Evolutionary conservation across 208 protist genomes (phyloP), one percentile per base, ranked within the genome.

Genomic region (Crithidia fasciculata): DNA sequence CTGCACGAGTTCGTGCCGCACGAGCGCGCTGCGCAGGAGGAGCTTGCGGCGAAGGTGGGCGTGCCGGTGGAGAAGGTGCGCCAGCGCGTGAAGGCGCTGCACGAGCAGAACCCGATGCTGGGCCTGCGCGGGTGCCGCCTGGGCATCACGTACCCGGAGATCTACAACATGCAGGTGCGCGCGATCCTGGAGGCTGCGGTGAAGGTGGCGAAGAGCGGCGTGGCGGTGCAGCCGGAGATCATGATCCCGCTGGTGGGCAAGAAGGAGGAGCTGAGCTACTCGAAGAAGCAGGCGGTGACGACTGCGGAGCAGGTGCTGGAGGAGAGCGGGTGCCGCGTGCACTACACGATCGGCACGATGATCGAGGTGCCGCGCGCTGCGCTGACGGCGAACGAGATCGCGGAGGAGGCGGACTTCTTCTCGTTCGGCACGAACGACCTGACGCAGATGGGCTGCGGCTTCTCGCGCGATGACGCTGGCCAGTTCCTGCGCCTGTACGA

Each of bases 401-500:
- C 96, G 16, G 61, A 87, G 66, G 83, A 96, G 74, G 93, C 94
- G 19, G 92, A 98, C 69, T 98, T 98, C 94, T 98, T 98, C 80
- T 98, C 95, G 41, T 98, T 98, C 80, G 97, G 98, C 55, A 99
- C 97, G 53, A 99, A 99, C 87, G 98, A 99, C 70, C 85, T 99
- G 53, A 98, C 97, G 55, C 97, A 99, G 85, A 98, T 97, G 89
- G 98, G 96, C 69, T 98, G 95, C 74, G 96, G 96, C 71, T 98
- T 98, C 84, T 99, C 97, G 9, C 92, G 98, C 71, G 98, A 99
- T 83, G 98, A 99, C 82, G 84, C 94, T 44, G 93, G 82, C 36
- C 84, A 86, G 55, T 99, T 99, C 94, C 82, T 99, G 67, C 79
- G 84, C 61, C 80, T 93, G 63, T 99, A 99, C 79, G 72, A 92